These are phyloP conservation scores for Albifimbria verrucaria DNA, from an alignment of 2,329 filamentous ascomycete genomes.

Conservation along the genomic window DNA sequence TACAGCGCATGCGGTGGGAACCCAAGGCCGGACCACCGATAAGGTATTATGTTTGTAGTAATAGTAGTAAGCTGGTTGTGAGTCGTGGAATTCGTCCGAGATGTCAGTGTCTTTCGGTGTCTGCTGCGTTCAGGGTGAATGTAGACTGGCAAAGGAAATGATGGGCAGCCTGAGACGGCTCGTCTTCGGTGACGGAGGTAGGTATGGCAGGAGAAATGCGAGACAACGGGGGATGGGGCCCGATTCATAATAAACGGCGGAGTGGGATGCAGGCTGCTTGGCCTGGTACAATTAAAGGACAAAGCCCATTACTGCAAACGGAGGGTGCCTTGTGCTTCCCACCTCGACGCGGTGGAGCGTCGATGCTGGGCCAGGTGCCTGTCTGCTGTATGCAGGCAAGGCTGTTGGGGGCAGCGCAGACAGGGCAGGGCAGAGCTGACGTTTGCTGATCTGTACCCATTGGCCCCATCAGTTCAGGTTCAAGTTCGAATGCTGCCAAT, in stretches of 20 bases:
- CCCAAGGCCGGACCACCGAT: background rate
- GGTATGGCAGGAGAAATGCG: slow-evolving; percentile 1
- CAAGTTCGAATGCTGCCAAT: background rate
- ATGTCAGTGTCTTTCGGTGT: no score
- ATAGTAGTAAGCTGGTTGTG: background rate
- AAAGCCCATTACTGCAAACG: background rate
- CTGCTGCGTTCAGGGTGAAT: background rate
- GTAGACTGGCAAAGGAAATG: background rate
- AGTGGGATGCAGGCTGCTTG: background rate
- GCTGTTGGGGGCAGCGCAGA: background rate
- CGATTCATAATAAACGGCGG: slow-evolving; percentile 1
- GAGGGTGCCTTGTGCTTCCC: slow-evolving; percentile 5
- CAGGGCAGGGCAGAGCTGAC: slow-evolving; percentile 1
- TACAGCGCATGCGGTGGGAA: slow-evolving; percentile 7
- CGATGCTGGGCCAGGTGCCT: background rate
- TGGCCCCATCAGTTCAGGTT: slow-evolving; percentile 1
- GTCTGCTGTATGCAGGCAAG: background rate
- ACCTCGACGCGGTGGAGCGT: slow-evolving; percentile 2
- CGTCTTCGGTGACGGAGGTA: background rate
- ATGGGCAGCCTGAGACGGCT: no score
- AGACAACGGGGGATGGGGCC: slow-evolving; percentile 1
- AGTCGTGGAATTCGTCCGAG: no score
- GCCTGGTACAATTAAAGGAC: no score
- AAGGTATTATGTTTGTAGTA: no score
- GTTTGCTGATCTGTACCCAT: slow-evolving; percentile 3